Evolutionary conservation across 768 basidiomycete species (phyloP).

Genomic region (Pleurotus ostreatus): DNA sequence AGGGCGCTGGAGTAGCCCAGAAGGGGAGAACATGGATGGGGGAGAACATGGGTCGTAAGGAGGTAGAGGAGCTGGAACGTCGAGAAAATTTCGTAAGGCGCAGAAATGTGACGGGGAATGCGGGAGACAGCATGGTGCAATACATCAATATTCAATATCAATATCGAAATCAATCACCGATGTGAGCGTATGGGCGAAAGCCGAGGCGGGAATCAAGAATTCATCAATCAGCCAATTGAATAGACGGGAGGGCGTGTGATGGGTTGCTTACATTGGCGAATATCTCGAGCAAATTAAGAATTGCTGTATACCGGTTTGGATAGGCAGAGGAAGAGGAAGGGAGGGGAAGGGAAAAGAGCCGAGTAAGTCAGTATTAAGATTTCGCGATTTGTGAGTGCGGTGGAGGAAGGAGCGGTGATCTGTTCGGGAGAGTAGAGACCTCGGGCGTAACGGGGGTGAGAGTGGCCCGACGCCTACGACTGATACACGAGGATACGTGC

Average conservation of each 20-base stretch:
- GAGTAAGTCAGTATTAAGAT: neutral
- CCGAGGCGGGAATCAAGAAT: too few relatives aligned
- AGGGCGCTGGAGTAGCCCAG: constrained; percentile 67
- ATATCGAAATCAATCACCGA: too few relatives aligned
- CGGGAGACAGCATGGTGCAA: too few relatives aligned
- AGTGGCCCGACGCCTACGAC: neutral
- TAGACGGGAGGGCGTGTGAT: too few relatives aligned
- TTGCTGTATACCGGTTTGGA: constrained; percentile 34
- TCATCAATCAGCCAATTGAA: too few relatives aligned
- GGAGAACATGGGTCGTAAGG: constrained; percentile 56
- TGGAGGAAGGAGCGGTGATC: neutral
- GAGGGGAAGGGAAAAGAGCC: constrained; percentile 1
- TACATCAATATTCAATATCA: too few relatives aligned
- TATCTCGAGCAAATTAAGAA: constrained; percentile 73
- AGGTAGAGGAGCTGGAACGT: constrained; percentile 45
- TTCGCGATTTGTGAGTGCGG: neutral
- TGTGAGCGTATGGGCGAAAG: too few relatives aligned
- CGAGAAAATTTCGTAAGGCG: neutral
- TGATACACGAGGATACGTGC: too few relatives aligned
- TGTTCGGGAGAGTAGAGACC: neutral
- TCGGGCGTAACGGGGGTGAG: neutral
- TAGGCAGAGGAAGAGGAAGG: too few relatives aligned
- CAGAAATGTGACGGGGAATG: too few relatives aligned
- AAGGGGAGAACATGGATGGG: constrained; percentile 50
- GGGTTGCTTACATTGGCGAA: constrained; percentile 44